phyloP scores from a whole-genome alignment of 2,329 filamentous ascomycete genomes.

The Exophiala mesophila region DNA sequence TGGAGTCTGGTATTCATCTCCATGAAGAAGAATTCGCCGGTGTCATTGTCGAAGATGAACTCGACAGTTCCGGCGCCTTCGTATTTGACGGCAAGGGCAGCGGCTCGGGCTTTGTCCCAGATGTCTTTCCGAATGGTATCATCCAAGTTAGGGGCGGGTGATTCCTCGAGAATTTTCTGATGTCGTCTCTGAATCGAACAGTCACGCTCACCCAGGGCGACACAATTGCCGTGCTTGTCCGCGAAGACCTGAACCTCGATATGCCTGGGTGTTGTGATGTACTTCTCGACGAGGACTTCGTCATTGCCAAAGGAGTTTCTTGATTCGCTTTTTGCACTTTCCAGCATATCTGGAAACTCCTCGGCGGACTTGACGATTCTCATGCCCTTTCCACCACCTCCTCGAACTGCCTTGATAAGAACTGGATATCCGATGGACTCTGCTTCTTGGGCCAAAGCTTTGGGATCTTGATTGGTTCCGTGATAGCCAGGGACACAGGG shows the following conservation, averaged over 20 bases:
- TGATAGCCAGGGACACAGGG: slow-evolving; percentile 97
- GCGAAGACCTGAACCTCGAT: slow-evolving; percentile 66
- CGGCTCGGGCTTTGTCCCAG: slow-evolving; percentile 61
- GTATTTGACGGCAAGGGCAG: slow-evolving; percentile 59
- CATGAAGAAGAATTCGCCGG: slow-evolving; percentile 64
- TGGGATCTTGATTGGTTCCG: slow-evolving; percentile 69
- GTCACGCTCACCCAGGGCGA: slow-evolving; percentile 60
- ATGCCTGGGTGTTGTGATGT: slow-evolving; percentile 61
- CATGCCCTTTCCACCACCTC: slow-evolving; percentile 65
- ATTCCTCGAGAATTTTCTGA: slow-evolving; percentile 64
- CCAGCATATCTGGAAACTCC: slow-evolving; percentile 57
- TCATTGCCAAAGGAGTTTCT: slow-evolving; percentile 62
- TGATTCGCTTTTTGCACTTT: slow-evolving; percentile 61
- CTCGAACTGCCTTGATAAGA: slow-evolving; percentile 62
- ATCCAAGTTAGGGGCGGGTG: slow-evolving; percentile 58
- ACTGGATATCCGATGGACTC: slow-evolving; percentile 64
- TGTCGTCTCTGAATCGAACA: slow-evolving; percentile 63
- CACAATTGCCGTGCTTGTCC: slow-evolving; percentile 60
- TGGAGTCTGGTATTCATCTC: slow-evolving; percentile 79
- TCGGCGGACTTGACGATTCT: slow-evolving; percentile 54
- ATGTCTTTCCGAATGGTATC: slow-evolving; percentile 58
- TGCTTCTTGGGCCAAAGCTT: slow-evolving; percentile 63
- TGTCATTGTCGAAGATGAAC: slow-evolving; percentile 66
- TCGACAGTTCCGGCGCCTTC: slow-evolving; percentile 64
- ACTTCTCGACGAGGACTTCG: slow-evolving; percentile 63